phyloP scores from a whole-genome alignment of 2,329 filamentous ascomycete species.

The Calonectria henricotiae region DNA sequence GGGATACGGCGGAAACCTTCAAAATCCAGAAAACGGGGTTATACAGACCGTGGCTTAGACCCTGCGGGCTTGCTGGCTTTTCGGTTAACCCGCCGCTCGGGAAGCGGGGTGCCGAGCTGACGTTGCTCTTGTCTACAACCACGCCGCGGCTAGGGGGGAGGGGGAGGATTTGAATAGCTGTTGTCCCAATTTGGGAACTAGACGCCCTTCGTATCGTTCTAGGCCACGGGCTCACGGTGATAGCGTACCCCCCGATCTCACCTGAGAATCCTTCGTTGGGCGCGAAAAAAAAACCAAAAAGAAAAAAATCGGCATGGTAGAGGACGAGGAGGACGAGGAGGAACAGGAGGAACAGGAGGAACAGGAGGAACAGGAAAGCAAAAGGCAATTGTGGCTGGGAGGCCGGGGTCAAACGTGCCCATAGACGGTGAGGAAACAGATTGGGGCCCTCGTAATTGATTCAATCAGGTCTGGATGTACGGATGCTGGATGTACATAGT shows the following conservation, averaged over 20 bases:
- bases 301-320: neutral
- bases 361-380: neutral
- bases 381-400: conserved; percentile 21
- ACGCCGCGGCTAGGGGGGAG: conserved; percentile 12
- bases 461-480: neutral
- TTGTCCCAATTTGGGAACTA: conserved; percentile 7
- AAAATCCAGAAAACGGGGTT: conserved; percentile 25
- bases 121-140: neutral
- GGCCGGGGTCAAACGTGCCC: neutral
- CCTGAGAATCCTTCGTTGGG: conserved; percentile 30
- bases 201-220: conserved; percentile 10
- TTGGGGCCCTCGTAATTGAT: conserved; percentile 21
- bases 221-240: neutral
- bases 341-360: no score
- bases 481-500: neutral
- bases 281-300: neutral
- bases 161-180: conserved; percentile 16
- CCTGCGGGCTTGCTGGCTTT: conserved; percentile 37
- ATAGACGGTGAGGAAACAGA: conserved; percentile 11
- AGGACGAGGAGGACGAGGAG: neutral
- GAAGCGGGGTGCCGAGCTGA: conserved; percentile 40
- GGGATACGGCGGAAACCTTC: conserved; percentile 6
- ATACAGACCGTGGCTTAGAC: conserved; percentile 50
- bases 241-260: conserved; percentile 10
- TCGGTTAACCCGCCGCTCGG: conserved; percentile 41